Evolutionary conservation across 2,329 filamentous ascomycete species (phyloP), one percentile per base, ranked within the genome.

Genomic region (Hypoxylon sp.): DNA sequence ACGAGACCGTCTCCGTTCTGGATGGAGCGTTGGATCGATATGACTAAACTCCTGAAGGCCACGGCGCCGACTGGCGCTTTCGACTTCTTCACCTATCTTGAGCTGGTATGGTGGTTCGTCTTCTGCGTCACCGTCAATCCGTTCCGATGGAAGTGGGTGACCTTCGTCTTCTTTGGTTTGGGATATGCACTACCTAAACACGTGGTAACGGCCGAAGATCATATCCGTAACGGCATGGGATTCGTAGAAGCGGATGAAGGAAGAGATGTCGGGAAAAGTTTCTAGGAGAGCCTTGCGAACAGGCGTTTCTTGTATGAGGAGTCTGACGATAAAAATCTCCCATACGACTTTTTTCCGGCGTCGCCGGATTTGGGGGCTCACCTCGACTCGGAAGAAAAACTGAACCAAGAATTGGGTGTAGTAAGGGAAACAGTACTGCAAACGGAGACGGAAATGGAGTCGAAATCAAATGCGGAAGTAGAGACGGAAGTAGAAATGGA

Each of bases 11-110:
- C 85, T 2, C 84, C 90, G 4, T 88, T 86, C 71, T 91, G 91
- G 88, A 97, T 96, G 92, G 86, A 92, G 80, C 85, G 89, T 24
- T 97, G 94, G 93, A 94, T 97, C 74, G 92, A 94, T 76, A 92
- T 95, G 86, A 97, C 93, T 0, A 85, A 88, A 31, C 78, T 89
- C 3, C 82, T 97, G 66, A 97, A 97, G 80, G 79, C 80, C 1
- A 84, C 85, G 10, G 89, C 91, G 2, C 93, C 93, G 0, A 92
- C 89, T 0, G 90, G 88, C 0, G 92, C 93, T 0, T 95, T 97
- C 74, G 93, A 97, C 77, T 97, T 97, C 82, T 96, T 97, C 78
- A 97, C 94, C 0, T 97, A 97, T 74, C 85, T 92, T 0, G 94
- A 97, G 79, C 82, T 97, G 55, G 77, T 96, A 3, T 97, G 92